phyloP scores from a whole-genome alignment of 2,329 filamentous ascomycete species.

The Fusarium domesticum region DNA sequence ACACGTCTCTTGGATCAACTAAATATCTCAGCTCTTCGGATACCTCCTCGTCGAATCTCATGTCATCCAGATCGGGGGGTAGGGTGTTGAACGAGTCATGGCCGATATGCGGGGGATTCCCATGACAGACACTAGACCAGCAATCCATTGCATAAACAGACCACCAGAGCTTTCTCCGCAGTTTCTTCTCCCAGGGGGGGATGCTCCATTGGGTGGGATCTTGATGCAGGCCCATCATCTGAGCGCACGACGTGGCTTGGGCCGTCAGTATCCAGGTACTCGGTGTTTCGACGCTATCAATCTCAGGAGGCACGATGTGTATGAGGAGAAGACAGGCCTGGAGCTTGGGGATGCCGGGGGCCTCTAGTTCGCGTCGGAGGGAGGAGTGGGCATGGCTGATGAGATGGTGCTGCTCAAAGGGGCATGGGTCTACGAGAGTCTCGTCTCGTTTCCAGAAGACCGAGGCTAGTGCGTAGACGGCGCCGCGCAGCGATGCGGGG shows the following conservation, averaged over 20 bases:
- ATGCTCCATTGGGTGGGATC: constrained; percentile 43
- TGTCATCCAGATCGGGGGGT: constrained; percentile 40
- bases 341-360: constrained; percentile 45
- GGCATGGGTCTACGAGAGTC: constrained; percentile 29
- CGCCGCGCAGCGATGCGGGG: constrained; percentile 44
- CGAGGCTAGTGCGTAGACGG: constrained; percentile 43
- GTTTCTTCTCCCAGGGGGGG: constrained; percentile 40
- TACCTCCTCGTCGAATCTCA: constrained; percentile 43
- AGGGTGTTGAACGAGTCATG: constrained; percentile 40
- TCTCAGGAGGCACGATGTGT: constrained; percentile 44
- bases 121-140: constrained; percentile 46
- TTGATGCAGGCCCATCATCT: constrained; percentile 46
- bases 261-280: constrained; percentile 43
- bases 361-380: constrained; percentile 44
- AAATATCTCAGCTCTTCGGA: constrained; percentile 33
- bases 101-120: constrained; percentile 45
- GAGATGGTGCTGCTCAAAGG: constrained; percentile 41
- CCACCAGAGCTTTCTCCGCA: constrained; percentile 48
- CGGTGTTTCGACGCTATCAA: constrained; percentile 46
- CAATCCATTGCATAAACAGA: constrained; percentile 41
- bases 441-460: constrained; percentile 41
- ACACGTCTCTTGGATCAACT: constrained; percentile 33
- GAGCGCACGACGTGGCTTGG: constrained; percentile 43
- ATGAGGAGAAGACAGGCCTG: constrained; percentile 46
- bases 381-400: constrained; percentile 42